These are phyloP conservation scores for Boletus barrowsii DNA, from an alignment of 768 basidiomycete species.

Conservation along the genomic window DNA sequence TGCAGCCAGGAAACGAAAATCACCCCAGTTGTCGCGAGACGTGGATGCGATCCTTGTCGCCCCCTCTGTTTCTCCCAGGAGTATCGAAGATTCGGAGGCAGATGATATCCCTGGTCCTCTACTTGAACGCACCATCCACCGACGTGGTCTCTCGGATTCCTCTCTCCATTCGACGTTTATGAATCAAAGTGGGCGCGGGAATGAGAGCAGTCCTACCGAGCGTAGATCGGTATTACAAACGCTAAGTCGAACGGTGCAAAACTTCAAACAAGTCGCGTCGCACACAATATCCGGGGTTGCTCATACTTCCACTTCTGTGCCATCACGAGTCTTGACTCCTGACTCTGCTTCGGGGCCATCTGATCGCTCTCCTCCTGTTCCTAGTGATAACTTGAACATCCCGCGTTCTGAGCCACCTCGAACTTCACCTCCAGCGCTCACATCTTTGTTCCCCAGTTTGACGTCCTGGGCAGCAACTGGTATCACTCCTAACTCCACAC, in stretches of 20 bases:
- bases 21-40: conserved; percentile 51
- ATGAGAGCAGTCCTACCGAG: conserved; percentile 12
- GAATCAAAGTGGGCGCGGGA: conserved; percentile 43
- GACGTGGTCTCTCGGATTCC: conserved; percentile 86
- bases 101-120: conserved; percentile 49
- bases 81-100: conserved; percentile 38
- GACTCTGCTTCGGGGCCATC: conserved; percentile 3
- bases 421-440: conserved; percentile 19
- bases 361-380: neutral
- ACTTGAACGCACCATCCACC: conserved; percentile 62
- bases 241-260: conserved; percentile 53
- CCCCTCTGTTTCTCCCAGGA: conserved; percentile 21
- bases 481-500: conserved; percentile 17
- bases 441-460: conserved; percentile 32
- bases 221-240: conserved; percentile 51
- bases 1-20: conserved; percentile 10
- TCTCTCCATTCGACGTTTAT: conserved; percentile 87
- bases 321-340: conserved; percentile 9
- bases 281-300: conserved; percentile 26
- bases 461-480: conserved; percentile 35
- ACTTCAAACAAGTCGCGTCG: conserved; percentile 37
- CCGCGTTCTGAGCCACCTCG: conserved; percentile 22
- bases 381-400: conserved; percentile 4
- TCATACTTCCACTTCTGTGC: conserved; percentile 2
- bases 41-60: conserved; percentile 79